Conservation (phyloP, 2,329 filamentous ascomycete genomes). For the Colletotrichum falcatum region DNA sequence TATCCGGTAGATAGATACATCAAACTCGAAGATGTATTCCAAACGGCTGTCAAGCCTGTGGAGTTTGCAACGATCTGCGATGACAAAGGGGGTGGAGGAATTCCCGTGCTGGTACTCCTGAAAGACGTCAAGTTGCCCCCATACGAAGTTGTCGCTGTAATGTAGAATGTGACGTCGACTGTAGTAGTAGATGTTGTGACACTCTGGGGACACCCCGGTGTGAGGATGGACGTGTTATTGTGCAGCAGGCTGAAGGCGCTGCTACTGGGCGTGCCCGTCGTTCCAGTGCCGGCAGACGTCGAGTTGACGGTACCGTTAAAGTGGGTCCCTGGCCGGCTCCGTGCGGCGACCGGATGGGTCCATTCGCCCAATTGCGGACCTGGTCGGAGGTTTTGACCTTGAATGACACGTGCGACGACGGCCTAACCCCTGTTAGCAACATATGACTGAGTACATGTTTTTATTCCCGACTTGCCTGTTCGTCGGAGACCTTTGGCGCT, state of each 20-base stretch:
- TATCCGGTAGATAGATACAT: slow-evolving; percentile 6
- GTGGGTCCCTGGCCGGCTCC: slow-evolving; percentile 4
- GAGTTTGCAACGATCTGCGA: neutral
- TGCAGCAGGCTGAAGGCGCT: slow-evolving; percentile 7
- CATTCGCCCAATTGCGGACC: slow-evolving; percentile 1
- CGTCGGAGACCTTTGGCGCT: slow-evolving; percentile 9
- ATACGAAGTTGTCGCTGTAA: slow-evolving; percentile 47
- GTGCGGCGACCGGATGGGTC: slow-evolving; percentile 5
- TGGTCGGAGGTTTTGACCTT: neutral
- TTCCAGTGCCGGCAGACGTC: slow-evolving; percentile 17
- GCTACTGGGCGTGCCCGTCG: slow-evolving; percentile 1
- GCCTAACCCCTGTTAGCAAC: slow-evolving; percentile 17
- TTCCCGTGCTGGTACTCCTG: neutral
- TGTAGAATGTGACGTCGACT: slow-evolving; percentile 49
- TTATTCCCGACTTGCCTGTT: slow-evolving; percentile 14
- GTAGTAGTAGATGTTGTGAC: slow-evolving; percentile 49
- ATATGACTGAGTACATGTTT: neutral
- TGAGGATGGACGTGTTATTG: slow-evolving; percentile 18
- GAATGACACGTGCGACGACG: slow-evolving; percentile 16
- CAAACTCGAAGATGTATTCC: slow-evolving; percentile 15
- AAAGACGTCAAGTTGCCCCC: slow-evolving; percentile 29
- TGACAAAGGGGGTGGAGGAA: neutral
- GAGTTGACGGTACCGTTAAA: slow-evolving; percentile 34
- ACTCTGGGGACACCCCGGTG: slow-evolving; percentile 23
- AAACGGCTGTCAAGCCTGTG: slow-evolving; percentile 6